Evolutionary conservation across 2,329 filamentous ascomycete genomes (phyloP).

Genomic region (Chaetomiaceae sp.): DNA sequence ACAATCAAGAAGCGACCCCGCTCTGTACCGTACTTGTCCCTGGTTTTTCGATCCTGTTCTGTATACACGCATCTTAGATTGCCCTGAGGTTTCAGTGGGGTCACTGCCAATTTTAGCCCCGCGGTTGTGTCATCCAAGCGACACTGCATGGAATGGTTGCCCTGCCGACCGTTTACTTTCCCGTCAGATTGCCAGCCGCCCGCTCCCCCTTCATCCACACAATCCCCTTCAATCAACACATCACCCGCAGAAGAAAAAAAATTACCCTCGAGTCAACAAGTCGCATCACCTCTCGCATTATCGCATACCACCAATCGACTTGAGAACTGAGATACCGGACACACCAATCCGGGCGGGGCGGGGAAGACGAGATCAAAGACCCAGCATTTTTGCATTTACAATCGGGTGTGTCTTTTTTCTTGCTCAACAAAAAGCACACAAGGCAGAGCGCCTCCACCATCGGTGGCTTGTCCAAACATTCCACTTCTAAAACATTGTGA

Average conservation of each 20-base stretch:
- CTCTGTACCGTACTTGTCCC: neutral
- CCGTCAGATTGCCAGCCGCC: slow-evolving; percentile 13
- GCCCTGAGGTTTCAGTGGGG: slow-evolving; percentile 6
- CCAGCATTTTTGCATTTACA: neutral
- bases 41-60: neutral
- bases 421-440: slow-evolving; percentile 5
- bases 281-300: slow-evolving; percentile 10
- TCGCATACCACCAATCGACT: slow-evolving; percentile 7
- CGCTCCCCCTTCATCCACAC: slow-evolving; percentile 11
- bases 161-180: slow-evolving; percentile 30
- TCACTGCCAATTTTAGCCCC: slow-evolving; percentile 19
- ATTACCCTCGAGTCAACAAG: slow-evolving; percentile 8
- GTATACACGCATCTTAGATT: slow-evolving; percentile 10
- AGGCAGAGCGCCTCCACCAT: slow-evolving; percentile 1
- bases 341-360: slow-evolving; percentile 15
- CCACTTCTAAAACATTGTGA: slow-evolving; percentile 7
- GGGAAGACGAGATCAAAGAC: slow-evolving; percentile 1
- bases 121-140: slow-evolving; percentile 23
- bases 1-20: neutral
- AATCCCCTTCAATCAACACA: slow-evolving; percentile 7
- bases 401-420: neutral
- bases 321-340: slow-evolving; percentile 1
- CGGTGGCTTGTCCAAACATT: slow-evolving; percentile 10
- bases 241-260: slow-evolving; percentile 5
- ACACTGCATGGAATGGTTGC: slow-evolving; percentile 23